phyloP scores from a whole-genome alignment of 352 stramenopile species.

The Globisporangium irregulare region DNA sequence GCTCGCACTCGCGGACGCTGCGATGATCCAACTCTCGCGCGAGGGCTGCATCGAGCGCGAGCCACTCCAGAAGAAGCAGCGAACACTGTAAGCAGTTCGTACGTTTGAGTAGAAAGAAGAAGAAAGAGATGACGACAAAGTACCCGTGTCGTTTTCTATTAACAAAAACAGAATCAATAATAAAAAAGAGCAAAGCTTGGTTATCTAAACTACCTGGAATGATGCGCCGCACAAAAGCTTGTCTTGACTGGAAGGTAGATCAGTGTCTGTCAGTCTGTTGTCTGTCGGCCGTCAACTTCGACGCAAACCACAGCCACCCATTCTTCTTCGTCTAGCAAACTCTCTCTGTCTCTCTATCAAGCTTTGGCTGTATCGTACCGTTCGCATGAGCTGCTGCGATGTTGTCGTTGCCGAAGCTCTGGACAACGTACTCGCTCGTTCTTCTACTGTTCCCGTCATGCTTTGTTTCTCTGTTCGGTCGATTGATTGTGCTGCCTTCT shows the following conservation, averaged over 20 bases:
- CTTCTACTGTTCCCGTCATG: not conserved
- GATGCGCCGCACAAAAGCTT: not conserved
- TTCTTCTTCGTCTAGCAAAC: not conserved
- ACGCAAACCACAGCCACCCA: not conserved
- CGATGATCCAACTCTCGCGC: constrained; percentile 95
- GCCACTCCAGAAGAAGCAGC: constrained; percentile 53
- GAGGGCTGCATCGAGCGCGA: constrained; percentile 61
- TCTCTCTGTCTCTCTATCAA: not conserved
- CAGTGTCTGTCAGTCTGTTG: not conserved
- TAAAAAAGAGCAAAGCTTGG: constrained; percentile 10
- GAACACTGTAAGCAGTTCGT: constrained; percentile 32
- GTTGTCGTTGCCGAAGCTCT: not conserved
- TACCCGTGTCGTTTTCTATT: constrained; percentile 6
- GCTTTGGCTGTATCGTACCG: not conserved
- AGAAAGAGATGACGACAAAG: not conserved
- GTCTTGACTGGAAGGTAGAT: not conserved
- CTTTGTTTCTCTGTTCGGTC: not conserved
- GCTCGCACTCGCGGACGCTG: constrained; percentile 93
- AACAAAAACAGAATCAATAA: constrained; percentile 7
- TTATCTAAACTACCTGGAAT: constrained; percentile 6
- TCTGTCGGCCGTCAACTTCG: not conserved
- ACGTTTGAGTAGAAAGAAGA: not conserved
- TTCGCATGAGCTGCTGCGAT: not conserved
- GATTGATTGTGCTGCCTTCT: not conserved
- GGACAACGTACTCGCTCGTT: not conserved